Conservation (phyloP, 345 rosid species). For the Atalantia buxifolia region DNA sequence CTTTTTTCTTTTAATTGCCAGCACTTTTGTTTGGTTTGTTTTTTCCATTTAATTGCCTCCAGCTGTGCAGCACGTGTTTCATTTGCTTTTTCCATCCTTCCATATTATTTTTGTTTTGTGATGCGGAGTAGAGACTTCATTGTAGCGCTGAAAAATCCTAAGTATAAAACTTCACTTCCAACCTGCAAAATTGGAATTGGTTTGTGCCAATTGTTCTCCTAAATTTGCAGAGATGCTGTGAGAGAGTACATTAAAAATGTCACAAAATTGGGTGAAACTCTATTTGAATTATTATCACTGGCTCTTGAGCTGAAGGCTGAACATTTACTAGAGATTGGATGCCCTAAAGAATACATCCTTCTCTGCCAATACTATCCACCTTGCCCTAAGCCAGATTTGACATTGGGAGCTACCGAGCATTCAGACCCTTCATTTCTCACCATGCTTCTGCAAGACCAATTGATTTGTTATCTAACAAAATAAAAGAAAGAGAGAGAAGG, state of each 20-base stretch:
- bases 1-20: too few relatives aligned
- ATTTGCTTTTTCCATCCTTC: too few relatives aligned
- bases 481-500: too few relatives aligned
- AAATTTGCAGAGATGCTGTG: background rate
- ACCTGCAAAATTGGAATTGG: too few relatives aligned
- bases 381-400: slow-evolving; percentile 16
- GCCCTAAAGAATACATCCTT: background rate
- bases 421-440: slow-evolving; percentile 13
- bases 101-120: too few relatives aligned
- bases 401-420: slow-evolving; percentile 12
- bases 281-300: background rate
- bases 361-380: slow-evolving; percentile 3
- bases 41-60: too few relatives aligned
- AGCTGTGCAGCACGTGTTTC: too few relatives aligned
- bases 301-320: background rate
- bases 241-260: background rate
- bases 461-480: too few relatives aligned
- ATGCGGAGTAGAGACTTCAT: too few relatives aligned
- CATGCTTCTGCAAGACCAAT: slow-evolving; percentile 15
- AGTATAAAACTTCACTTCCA: too few relatives aligned
- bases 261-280: background rate
- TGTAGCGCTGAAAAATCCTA: too few relatives aligned
- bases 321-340: background rate
- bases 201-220: background rate
- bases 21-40: too few relatives aligned